Percentiles rank a stretch among this genome's conserved stretches.
phyloP scores from a whole-genome alignment of 441 rosid genomes.

The Pelargonium citronellum region DNA sequence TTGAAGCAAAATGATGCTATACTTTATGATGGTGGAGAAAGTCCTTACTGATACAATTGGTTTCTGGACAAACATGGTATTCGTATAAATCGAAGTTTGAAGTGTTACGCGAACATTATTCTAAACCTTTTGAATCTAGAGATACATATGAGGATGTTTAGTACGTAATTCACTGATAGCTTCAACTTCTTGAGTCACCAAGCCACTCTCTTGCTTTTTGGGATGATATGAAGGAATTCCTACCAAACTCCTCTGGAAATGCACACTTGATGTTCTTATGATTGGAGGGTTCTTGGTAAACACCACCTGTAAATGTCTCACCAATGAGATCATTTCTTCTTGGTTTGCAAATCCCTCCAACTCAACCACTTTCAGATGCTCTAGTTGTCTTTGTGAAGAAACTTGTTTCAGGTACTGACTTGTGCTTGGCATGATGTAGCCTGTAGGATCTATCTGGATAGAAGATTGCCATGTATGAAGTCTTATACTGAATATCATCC shows the following conservation, averaged over 20 bases:
- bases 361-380: slow-evolving; percentile 34
- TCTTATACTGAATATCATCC: background rate
- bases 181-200: slow-evolving; percentile 18
- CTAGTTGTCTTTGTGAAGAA: slow-evolving; percentile 27
- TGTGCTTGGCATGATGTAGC: slow-evolving; percentile 25
- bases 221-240: slow-evolving; percentile 10
- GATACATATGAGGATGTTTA: slow-evolving; percentile 29
- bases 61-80: background rate
- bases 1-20: background rate
- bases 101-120: background rate
- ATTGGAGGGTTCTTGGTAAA: slow-evolving; percentile 24
- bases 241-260: slow-evolving; percentile 12
- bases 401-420: slow-evolving; percentile 18
- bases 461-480: background rate
- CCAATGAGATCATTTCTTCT: slow-evolving; percentile 28
- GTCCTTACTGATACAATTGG: too few relatives aligned
- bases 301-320: slow-evolving; percentile 27
- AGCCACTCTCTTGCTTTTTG: background rate
- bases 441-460: slow-evolving; percentile 40
- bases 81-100: background rate
- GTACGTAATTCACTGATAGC: slow-evolving; percentile 16
- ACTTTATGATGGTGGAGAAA: background rate
- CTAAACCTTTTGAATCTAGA: background rate
- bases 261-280: slow-evolving; percentile 23
- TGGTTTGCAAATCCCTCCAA: slow-evolving; percentile 37